Evolutionary conservation across 805 yeast species (phyloP), one percentile per base, ranked within the genome.

Genomic region (Monosporozyma siamensis): DNA sequence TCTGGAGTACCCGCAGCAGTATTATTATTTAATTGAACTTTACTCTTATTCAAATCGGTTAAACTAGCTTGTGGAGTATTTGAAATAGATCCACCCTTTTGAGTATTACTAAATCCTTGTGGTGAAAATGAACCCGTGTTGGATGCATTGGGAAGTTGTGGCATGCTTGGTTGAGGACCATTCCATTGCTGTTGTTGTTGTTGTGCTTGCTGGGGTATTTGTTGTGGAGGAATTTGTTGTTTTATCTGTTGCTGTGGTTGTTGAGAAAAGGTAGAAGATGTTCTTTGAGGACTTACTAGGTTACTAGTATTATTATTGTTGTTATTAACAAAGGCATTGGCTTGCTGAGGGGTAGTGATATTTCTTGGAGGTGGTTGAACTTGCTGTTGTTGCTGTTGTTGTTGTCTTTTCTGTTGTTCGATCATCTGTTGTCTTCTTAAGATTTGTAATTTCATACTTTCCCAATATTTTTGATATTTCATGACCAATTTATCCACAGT

Each of bases 381-480:
- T 36, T 21, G 44, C 14, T n/a, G 10, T 15, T 24, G 42, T 6
- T 18, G 36, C 18, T 41, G 44, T 20, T 40, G 48, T 14, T 44
- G 48, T 20, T 48, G 50, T 17, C 44, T 51, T 29, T 51, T 61
- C 39, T 59, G 65, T 31, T 56, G 62, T 46, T 62, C 70, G 38
- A 69, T 71, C 44, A 66, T 66, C 42, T 52, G 60, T 40, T 53
- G 63, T 39, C 63, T 61, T 43, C 66, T 58, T 27, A 57, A 48
- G 41, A 77, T 56, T 49, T 77, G 85, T 27, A 81, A 85, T 46
- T 78, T 77, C 48, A 87, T 87, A 59, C 76, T 82, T 41, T 77
- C 77, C 64, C 82, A 78, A 56, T 82, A 87, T 56, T 79, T 76
- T 43, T 79, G 82, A 44, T 84, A 78, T 52, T 87, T 94, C 38